Evolutionary conservation across 2,329 filamentous ascomycete species (phyloP).

Genomic region (Diaporthe sp.): DNA sequence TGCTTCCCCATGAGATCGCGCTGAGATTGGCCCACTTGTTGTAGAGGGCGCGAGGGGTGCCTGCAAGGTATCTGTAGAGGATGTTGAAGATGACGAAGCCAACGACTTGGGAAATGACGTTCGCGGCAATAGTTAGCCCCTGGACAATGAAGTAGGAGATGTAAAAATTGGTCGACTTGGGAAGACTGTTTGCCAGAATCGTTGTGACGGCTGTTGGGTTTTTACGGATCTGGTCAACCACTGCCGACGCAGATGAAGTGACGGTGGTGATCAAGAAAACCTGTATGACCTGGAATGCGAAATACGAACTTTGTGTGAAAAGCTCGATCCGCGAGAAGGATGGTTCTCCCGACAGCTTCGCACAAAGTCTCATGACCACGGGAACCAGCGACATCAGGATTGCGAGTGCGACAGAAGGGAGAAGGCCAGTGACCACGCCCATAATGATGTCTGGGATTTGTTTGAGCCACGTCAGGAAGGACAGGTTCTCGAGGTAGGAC

Average conservation of each 20-base stretch:
- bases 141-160: conserved; percentile 96
- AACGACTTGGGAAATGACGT: conserved; percentile 77
- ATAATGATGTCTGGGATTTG: conserved; percentile 78
- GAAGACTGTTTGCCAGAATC: conserved; percentile 80
- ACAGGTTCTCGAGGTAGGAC: conserved; percentile 69
- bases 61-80: conserved; percentile 80
- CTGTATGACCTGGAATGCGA: conserved; percentile 90
- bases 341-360: conserved; percentile 84
- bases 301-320: conserved; percentile 92
- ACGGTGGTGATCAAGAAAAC: conserved; percentile 91
- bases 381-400: conserved; percentile 90
- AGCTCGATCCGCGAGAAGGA: conserved; percentile 86
- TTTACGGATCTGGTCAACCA: conserved; percentile 72
- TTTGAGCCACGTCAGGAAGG: conserved; percentile 79
- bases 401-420: conserved; percentile 84
- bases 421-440: conserved; percentile 86
- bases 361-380: conserved; percentile 84
- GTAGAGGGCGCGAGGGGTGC: conserved; percentile 86
- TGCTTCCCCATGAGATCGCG: conserved; percentile 85
- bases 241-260: conserved; percentile 82
- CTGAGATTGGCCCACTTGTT: conserved; percentile 80
- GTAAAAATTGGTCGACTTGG: conserved; percentile 92
- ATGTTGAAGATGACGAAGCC: conserved; percentile 82
- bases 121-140: conserved; percentile 83
- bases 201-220: conserved; percentile 73